These are phyloP conservation scores for Aspergillus floridensis DNA, from an alignment of 2,329 filamentous ascomycete species.

Conservation along the genomic window DNA sequence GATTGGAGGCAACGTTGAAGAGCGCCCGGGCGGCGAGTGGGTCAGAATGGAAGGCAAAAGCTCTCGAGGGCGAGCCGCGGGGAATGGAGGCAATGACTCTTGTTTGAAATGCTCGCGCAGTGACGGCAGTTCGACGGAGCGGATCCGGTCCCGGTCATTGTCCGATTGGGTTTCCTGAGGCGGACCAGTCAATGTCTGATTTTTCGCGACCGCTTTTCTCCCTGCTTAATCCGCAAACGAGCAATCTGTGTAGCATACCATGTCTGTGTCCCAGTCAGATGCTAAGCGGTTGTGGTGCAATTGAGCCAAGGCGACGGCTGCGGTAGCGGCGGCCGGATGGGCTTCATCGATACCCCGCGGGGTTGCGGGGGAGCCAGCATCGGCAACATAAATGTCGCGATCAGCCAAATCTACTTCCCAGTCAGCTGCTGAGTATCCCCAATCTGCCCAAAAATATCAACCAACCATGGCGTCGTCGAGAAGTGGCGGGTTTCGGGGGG, in stretches of 20 bases:
- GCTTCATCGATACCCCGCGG: constrained; percentile 69
- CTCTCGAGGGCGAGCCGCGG: constrained; percentile 64
- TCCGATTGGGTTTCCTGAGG: constrained; percentile 69
- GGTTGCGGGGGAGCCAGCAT: constrained; percentile 66
- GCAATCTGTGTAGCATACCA: constrained; percentile 56
- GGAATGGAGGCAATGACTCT: constrained; percentile 66
- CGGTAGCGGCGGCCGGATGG: constrained; percentile 67
- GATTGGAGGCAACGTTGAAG: constrained; percentile 81
- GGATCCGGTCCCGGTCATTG: constrained; percentile 63
- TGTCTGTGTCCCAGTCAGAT: constrained; percentile 73
- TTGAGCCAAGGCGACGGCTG: constrained; percentile 82
- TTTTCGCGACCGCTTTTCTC: constrained; percentile 10
- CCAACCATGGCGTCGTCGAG: constrained; percentile 39
- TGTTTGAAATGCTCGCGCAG: constrained; percentile 68
- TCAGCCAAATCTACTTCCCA: constrained; percentile 55
- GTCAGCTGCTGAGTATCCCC: constrained; percentile 10
- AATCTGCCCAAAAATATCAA: constrained; percentile 22
- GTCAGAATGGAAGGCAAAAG: constrained; percentile 76
- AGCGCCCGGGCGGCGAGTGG: constrained; percentile 79
- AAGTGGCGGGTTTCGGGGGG: constrained; percentile 37
- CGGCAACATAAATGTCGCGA: constrained; percentile 65
- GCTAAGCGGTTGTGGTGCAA: constrained; percentile 76
- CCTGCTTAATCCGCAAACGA: not conserved
- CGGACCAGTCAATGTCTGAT: constrained; percentile 10
- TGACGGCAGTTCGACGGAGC: constrained; percentile 68